Percentiles rank a stretch among this genome's conserved stretches.
Conservation (phyloP, 352 stramenopile species). For the Phytophthora melonis region DNA sequence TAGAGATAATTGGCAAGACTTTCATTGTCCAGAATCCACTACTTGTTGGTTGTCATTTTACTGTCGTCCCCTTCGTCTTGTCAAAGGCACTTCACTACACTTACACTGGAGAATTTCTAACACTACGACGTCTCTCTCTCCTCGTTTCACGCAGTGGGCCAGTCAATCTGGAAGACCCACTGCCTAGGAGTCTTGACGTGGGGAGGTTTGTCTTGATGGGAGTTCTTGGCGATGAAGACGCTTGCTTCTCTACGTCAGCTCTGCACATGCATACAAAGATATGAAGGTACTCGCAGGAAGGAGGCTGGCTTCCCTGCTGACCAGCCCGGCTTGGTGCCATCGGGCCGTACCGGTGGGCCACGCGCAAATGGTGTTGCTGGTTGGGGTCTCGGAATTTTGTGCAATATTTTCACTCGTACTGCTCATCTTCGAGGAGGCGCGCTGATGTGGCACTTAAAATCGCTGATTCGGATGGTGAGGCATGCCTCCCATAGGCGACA, state of each 20-base stretch:
- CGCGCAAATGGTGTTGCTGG: conserved; percentile 1
- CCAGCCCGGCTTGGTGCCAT: conserved; percentile 9
- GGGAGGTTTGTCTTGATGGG: conserved; percentile 22
- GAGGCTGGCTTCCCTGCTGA: not conserved
- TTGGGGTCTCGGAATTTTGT: conserved; percentile 1
- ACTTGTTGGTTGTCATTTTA: conserved; percentile 30
- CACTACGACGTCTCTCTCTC: conserved; percentile 25
- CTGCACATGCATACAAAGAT: conserved; percentile 30
- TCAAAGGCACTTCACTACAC: conserved; percentile 32
- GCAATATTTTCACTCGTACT: not conserved
- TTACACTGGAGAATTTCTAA: conserved; percentile 40
- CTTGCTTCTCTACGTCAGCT: conserved; percentile 37
- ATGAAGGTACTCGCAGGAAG: conserved; percentile 20
- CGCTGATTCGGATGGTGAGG: conserved; percentile 35
- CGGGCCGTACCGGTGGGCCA: not conserved
- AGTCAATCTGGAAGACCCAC: not conserved
- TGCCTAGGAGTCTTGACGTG: conserved; percentile 21
- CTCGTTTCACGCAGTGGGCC: conserved; percentile 9
- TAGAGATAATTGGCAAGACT: not conserved
- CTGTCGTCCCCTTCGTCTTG: conserved; percentile 29
- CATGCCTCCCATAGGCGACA: conserved; percentile 43
- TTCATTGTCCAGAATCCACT: conserved; percentile 24
- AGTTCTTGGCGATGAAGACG: conserved; percentile 40
- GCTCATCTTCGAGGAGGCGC: not conserved
- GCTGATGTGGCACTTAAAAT: conserved; percentile 30